These are phyloP conservation scores for Knufia petricola DNA, from an alignment of 2,329 filamentous ascomycete species.

Conservation along the genomic window DNA sequence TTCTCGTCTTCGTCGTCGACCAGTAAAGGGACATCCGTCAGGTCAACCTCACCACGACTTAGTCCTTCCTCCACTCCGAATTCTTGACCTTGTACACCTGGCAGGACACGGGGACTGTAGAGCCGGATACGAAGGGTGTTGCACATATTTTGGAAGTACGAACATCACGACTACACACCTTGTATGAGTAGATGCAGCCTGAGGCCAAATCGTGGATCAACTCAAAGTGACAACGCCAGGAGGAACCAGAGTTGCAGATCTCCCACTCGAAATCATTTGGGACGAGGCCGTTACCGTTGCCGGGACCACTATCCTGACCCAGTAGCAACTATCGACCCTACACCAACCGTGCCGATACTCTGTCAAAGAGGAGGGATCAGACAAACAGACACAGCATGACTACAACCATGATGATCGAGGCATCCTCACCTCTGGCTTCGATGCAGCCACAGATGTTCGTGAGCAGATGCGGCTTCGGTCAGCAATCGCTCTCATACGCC, in stretches of 20 bases:
- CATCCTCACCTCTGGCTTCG: slow-evolving; percentile 85
- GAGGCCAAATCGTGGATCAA: not conserved
- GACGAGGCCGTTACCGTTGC: not conserved
- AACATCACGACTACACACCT: not conserved
- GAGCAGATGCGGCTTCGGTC: slow-evolving; percentile 52
- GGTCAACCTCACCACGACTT: not conserved
- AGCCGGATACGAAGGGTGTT: not conserved
- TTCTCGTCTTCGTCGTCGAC: not conserved
- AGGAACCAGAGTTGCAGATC: not conserved
- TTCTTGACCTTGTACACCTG: slow-evolving; percentile 8
- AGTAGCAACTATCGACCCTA: not conserved
- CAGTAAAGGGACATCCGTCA: not conserved
- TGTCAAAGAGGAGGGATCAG: slow-evolving; percentile 2
- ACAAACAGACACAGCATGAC: slow-evolving; percentile 6
- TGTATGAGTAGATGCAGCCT: too few relatives aligned
- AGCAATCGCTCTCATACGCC: slow-evolving; percentile 44
- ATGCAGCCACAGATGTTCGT: slow-evolving; percentile 64
- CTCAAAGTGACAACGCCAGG: not conserved
- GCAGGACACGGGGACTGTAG: slow-evolving; percentile 6
- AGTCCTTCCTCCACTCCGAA: slow-evolving; percentile 1
- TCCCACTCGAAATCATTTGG: not conserved
- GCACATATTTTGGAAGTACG: slow-evolving; percentile 5
- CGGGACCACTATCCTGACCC: slow-evolving; percentile 2
- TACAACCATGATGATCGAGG: slow-evolving; percentile 57
- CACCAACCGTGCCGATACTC: not conserved